Conservation (phyloP, 2,329 filamentous ascomycete species). For the Beauveria asiatica region DNA sequence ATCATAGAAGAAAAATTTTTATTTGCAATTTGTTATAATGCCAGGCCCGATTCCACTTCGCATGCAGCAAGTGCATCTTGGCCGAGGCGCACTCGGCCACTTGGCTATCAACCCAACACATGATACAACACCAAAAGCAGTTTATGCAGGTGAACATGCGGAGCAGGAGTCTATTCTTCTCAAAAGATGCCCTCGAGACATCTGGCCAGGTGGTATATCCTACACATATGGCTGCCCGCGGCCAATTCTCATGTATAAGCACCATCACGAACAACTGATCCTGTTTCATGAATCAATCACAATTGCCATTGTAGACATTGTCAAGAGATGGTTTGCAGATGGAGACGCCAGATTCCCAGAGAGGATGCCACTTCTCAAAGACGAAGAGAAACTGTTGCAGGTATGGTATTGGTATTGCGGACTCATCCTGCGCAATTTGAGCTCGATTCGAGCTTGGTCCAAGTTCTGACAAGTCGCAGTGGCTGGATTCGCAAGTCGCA, state of each 20-base stretch:
- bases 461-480: background rate
- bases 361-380: background rate
- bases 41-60: background rate
- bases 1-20: too few species aligned
- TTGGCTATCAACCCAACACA: background rate
- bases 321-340: background rate
- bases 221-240: background rate
- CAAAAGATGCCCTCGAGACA: background rate
- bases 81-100: background rate
- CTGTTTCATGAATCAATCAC: background rate
- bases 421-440: background rate
- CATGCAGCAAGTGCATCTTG: conserved; percentile 1
- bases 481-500: conserved; percentile 15
- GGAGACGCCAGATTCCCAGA: background rate
- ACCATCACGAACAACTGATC: background rate
- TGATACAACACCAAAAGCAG: background rate
- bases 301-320: background rate
- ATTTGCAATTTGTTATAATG: background rate
- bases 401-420: background rate
- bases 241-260: background rate
- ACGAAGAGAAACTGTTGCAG: background rate
- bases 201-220: background rate
- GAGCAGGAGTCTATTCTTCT: background rate
- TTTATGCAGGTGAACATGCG: background rate
- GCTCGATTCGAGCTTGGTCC: background rate